Conservation (phyloP, 352 stramenopile species). For the Pythium myriotylum region DNA sequence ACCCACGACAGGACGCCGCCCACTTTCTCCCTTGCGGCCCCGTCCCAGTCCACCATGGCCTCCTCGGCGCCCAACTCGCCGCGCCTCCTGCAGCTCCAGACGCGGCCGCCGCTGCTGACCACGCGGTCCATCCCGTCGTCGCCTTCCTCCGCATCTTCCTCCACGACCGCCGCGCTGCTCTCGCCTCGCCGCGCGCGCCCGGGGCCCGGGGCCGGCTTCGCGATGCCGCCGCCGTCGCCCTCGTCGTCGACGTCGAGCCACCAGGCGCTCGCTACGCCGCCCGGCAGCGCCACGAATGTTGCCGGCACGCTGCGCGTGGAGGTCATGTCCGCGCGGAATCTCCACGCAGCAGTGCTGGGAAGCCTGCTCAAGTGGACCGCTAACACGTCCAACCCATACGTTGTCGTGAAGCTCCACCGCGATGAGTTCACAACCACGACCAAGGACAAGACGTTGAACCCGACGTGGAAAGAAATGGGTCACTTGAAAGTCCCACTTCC, state of each 20-base stretch:
- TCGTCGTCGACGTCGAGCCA: background rate
- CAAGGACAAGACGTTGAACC: constrained; percentile 55
- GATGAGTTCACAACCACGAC: constrained; percentile 58
- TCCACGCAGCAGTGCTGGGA: constrained; percentile 60
- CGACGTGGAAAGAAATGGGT: constrained; percentile 68
- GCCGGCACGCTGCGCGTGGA: constrained; percentile 63
- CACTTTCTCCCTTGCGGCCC: background rate
- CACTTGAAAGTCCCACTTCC: constrained; percentile 54
- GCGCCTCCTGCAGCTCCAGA: constrained; percentile 3
- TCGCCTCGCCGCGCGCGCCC: constrained; percentile 6
- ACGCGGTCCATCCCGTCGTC: constrained; percentile 16
- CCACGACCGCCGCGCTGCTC: constrained; percentile 11
- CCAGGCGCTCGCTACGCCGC: constrained; percentile 1
- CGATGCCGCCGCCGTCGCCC: background rate
- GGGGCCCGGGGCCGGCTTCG: background rate
- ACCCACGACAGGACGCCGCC: background rate
- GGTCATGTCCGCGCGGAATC: constrained; percentile 55
- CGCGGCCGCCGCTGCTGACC: constrained; percentile 6
- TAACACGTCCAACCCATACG: constrained; percentile 70
- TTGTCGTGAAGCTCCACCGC: constrained; percentile 53
- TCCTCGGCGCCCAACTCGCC: constrained; percentile 9
- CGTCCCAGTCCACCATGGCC: constrained; percentile 1
- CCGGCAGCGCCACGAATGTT: constrained; percentile 5
- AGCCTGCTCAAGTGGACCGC: constrained; percentile 72
- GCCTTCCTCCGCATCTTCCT: background rate